Conservation (phyloP, 176 grass and related monocot genomes). For the Carex myosuroides region DNA sequence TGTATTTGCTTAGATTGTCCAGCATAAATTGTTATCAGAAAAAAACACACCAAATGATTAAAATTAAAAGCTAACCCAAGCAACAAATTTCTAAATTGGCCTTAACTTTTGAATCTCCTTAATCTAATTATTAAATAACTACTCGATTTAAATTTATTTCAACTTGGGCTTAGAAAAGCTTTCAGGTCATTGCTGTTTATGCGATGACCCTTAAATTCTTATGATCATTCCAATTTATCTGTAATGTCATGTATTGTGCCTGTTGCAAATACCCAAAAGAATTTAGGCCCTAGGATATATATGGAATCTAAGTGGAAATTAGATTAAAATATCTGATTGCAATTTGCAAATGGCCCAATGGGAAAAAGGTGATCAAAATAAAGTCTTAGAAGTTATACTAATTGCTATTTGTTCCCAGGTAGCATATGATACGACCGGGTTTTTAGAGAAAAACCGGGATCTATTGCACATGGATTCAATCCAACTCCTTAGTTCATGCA, state of each 20-base stretch:
- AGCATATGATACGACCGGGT: constrained; percentile 78
- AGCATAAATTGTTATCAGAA: background rate
- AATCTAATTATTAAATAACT: background rate
- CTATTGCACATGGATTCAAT: constrained; percentile 91
- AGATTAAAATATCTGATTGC: background rate
- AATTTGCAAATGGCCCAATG: background rate
- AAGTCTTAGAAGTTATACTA: background rate
- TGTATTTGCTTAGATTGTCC: background rate
- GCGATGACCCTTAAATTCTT: background rate
- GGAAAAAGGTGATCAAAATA: background rate
- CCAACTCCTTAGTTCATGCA: constrained; percentile 80
- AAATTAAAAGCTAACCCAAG: background rate
- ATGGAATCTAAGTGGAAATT: background rate
- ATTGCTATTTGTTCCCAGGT: constrained; percentile 8
- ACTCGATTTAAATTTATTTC: background rate
- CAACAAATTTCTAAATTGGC: background rate
- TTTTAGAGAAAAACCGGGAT: constrained; percentile 99
- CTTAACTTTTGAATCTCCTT: background rate
- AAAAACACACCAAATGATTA: background rate
- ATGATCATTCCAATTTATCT: background rate
- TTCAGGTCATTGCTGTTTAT: background rate
- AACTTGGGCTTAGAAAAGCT: background rate
- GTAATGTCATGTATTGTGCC: background rate
- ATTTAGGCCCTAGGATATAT: background rate
- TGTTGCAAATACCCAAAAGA: background rate